Percentiles rank a stretch among this genome's conserved stretches.
phyloP scores from a whole-genome alignment of 1,284 basidiomycete species.

The Caloboletus inedulis region DNA sequence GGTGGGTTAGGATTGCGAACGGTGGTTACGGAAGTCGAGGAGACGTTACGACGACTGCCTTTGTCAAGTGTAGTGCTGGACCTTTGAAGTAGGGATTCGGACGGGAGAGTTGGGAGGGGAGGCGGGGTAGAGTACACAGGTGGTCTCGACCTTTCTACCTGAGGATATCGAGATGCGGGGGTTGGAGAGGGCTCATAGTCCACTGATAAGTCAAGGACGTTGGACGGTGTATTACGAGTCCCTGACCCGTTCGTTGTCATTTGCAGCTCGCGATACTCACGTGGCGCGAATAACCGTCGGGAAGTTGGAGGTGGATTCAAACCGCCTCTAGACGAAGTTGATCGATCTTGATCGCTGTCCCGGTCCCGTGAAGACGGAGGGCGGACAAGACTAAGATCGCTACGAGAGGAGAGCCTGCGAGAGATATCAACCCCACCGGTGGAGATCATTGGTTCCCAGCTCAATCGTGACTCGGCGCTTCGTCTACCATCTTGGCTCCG shows the following conservation, averaged over 20 bases:
- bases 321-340: slow-evolving; percentile 28
- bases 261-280: slow-evolving; percentile 47
- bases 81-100: slow-evolving; percentile 45
- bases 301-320: slow-evolving; percentile 32
- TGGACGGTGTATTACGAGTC: slow-evolving; percentile 24
- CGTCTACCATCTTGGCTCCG: slow-evolving; percentile 51
- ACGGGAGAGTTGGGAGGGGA: slow-evolving; percentile 57
- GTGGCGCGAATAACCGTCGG: slow-evolving; percentile 51
- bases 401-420: slow-evolving; percentile 30
- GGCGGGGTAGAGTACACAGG: slow-evolving; percentile 52
- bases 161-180: slow-evolving; percentile 45
- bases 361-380: slow-evolving; percentile 29
- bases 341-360: slow-evolving; percentile 35
- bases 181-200: slow-evolving; percentile 67
- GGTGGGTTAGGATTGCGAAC: slow-evolving; percentile 46
- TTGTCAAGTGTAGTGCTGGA: slow-evolving; percentile 32
- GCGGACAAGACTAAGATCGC: slow-evolving; percentile 33
- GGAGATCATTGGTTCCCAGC: slow-evolving; percentile 48
- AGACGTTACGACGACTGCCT: slow-evolving; percentile 45
- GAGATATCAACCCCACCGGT: slow-evolving; percentile 25
- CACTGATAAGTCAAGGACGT: slow-evolving; percentile 42
- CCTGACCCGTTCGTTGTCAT: slow-evolving; percentile 23
- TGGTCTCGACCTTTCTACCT: slow-evolving; percentile 37
- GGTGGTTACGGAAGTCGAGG: slow-evolving; percentile 48
- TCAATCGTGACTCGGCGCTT: slow-evolving; percentile 53